Percentiles rank a stretch among this genome's conserved stretches.
Evolutionary conservation across 2,329 filamentous ascomycete species (phyloP).

Genomic region (Neocucurbitaria cava): DNA sequence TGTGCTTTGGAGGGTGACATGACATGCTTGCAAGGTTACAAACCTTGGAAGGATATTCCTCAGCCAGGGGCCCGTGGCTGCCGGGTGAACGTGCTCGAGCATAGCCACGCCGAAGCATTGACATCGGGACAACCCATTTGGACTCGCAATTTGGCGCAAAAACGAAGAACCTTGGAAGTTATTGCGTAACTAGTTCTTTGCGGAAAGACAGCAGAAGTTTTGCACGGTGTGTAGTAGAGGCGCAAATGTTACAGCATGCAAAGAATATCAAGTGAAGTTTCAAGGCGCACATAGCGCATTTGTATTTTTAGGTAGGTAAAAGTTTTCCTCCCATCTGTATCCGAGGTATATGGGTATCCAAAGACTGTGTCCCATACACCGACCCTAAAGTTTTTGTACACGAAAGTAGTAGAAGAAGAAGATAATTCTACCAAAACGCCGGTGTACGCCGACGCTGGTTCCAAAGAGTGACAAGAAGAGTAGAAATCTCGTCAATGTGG

Average conservation of each 20-base stretch:
- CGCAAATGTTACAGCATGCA: not conserved
- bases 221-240: too few relatives aligned
- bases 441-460: constrained; percentile 1
- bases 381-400: constrained; percentile 38
- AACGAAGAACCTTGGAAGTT: not conserved
- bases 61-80: not conserved
- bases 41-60: too few relatives aligned
- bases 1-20: too few relatives aligned
- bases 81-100: not conserved
- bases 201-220: too few relatives aligned
- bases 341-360: constrained; percentile 26
- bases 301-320: constrained; percentile 18
- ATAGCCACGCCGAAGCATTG: not conserved
- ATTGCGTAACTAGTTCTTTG: too few relatives aligned
- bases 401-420: constrained; percentile 26
- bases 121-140: not conserved
- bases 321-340: constrained; percentile 16
- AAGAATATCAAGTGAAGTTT: not conserved
- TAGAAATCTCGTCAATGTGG: constrained; percentile 5
- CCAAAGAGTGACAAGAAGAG: constrained; percentile 42
- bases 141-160: not conserved
- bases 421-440: constrained; percentile 7
- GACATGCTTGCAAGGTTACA: not conserved
- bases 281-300: constrained; percentile 2
- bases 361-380: constrained; percentile 16